Conservation (phyloP, 2,329 filamentous ascomycete genomes). For the Knoxdaviesia capensis region DNA sequence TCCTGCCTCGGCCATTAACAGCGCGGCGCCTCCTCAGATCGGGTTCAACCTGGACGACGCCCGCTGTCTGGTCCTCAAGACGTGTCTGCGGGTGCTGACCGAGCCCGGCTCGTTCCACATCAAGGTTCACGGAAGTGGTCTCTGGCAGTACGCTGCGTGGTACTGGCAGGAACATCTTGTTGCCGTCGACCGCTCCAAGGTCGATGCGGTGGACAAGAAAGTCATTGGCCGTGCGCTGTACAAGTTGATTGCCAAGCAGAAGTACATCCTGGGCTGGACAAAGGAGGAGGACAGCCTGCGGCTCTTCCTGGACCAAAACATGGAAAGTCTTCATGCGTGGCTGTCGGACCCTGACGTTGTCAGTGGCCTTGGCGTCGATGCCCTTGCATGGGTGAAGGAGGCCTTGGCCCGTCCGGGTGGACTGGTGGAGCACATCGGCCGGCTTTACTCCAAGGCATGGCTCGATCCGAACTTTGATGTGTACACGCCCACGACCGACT, state of each 20-base stretch:
- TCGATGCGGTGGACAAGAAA: constrained; percentile 12
- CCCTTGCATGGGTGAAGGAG: constrained; percentile 12
- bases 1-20: neutral
- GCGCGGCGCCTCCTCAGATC: constrained; percentile 7
- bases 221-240: constrained; percentile 14
- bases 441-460: constrained; percentile 18
- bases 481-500: constrained; percentile 19
- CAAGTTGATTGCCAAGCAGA: constrained; percentile 17
- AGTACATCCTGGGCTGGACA: constrained; percentile 13
- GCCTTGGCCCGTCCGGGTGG: constrained; percentile 10
- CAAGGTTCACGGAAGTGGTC: neutral
- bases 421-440: constrained; percentile 17
- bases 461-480: constrained; percentile 13
- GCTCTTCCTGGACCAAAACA: constrained; percentile 18
- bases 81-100: constrained; percentile 19
- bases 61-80: constrained; percentile 16
- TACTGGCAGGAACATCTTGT: constrained; percentile 23
- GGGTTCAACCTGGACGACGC: constrained; percentile 15
- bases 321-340: constrained; percentile 15
- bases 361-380: constrained; percentile 11
- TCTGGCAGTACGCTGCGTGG: constrained; percentile 19
- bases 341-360: constrained; percentile 14
- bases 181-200: constrained; percentile 11
- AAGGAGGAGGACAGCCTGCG: constrained; percentile 21
- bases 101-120: constrained; percentile 7